Evolutionary conservation across 495 filamentous ascomycete species (phyloP).

Genomic region (Penicillium atrosanguineum): DNA sequence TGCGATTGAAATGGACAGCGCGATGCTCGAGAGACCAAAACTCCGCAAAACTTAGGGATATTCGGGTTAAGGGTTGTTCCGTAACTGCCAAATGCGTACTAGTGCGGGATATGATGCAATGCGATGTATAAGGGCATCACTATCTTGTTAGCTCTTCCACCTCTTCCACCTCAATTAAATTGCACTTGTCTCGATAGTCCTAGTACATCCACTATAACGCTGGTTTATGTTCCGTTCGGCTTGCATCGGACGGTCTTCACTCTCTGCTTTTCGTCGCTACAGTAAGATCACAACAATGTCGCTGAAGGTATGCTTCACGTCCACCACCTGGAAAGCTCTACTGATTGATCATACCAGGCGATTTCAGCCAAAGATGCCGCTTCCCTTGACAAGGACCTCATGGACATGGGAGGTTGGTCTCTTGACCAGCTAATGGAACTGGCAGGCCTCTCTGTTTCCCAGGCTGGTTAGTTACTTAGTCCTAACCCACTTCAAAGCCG

Average conservation of each 20-base stretch:
- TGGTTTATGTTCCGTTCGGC: constrained; percentile 28
- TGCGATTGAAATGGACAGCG: background rate
- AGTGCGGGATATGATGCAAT: constrained; percentile 35
- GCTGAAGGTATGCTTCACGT: constrained; percentile 31
- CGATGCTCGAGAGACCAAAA: background rate
- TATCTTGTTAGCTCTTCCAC: background rate
- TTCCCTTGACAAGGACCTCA: constrained; percentile 88
- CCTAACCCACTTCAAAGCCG: background rate
- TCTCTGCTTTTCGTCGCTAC: constrained; percentile 24
- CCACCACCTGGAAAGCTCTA: background rate
- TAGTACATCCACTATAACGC: background rate
- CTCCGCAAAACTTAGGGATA: constrained; percentile 30
- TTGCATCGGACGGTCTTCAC: constrained; percentile 8
- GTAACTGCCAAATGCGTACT: constrained; percentile 16
- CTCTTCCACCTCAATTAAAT: background rate
- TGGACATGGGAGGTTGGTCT: constrained; percentile 88
- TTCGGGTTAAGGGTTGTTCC: constrained; percentile 32
- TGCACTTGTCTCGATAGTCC: background rate
- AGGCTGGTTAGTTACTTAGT: constrained; percentile 61
- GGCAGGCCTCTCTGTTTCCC: constrained; percentile 87
- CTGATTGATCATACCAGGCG: constrained; percentile 52
- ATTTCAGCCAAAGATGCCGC: constrained; percentile 84
- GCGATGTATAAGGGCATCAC: constrained; percentile 13
- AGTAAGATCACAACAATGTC: constrained; percentile 38
- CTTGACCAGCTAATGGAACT: constrained; percentile 98